Percentiles rank a stretch among this genome's conserved stretches.
These are phyloP conservation scores for Rhizomucor pusillus DNA, from an alignment of 371 early-diverging fungal species.

Conservation along the genomic window DNA sequence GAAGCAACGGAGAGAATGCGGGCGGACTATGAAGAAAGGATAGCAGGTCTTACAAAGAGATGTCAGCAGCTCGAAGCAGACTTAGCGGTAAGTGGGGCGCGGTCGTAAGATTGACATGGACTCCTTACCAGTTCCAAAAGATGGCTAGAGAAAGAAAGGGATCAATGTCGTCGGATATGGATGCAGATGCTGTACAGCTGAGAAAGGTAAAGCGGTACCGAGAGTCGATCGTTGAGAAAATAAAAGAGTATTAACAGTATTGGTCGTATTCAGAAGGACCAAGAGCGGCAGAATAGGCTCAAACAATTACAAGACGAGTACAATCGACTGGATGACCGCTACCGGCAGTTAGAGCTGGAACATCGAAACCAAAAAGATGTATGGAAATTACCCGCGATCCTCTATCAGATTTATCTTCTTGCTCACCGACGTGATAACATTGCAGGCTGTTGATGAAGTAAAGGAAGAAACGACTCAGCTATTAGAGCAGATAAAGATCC, in stretches of 20 bases:
- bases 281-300: slow-evolving; percentile 7
- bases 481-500: slow-evolving; percentile 65
- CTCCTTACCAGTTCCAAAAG: background rate
- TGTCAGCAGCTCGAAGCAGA: slow-evolving; percentile 42
- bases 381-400: slow-evolving; percentile 2
- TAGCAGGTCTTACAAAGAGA: slow-evolving; percentile 44
- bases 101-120: background rate
- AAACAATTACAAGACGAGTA: slow-evolving; percentile 38
- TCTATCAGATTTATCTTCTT: background rate
- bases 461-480: slow-evolving; percentile 71
- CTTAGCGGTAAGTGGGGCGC: slow-evolving; percentile 18
- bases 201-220: background rate
- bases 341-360: slow-evolving; percentile 63
- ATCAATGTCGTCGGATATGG: slow-evolving; percentile 1
- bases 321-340: slow-evolving; percentile 43
- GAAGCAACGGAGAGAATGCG: slow-evolving; percentile 25
- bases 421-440: slow-evolving; percentile 1
- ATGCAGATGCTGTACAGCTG: slow-evolving; percentile 3
- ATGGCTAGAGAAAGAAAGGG: slow-evolving; percentile 14
- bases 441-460: slow-evolving; percentile 69
- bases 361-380: slow-evolving; percentile 75
- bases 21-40: slow-evolving; percentile 62
- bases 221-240: background rate
- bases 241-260: background rate
- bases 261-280: slow-evolving; percentile 4